These are phyloP conservation scores for Chamaecyparis obtusa DNA, from an alignment of 75 land plant genomes.

Conservation along the genomic window DNA sequence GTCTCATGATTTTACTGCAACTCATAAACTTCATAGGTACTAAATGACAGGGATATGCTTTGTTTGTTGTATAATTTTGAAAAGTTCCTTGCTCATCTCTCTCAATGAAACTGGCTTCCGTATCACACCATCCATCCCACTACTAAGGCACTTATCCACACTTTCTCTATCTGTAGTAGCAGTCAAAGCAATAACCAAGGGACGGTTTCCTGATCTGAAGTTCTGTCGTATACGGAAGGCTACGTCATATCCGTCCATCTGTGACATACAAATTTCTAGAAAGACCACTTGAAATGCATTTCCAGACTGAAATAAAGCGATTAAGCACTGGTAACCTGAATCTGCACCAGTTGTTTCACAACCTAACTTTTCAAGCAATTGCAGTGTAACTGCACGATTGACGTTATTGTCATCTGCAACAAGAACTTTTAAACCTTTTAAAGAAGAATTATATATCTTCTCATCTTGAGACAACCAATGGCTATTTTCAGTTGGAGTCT, in stretches of 20 bases:
- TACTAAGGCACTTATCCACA: conserved; percentile 52
- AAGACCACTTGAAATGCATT: conserved; percentile 51
- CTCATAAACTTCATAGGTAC: not conserved
- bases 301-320: conserved; percentile 33
- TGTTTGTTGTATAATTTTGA: conserved; percentile 40
- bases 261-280: conserved; percentile 80
- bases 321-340: conserved; percentile 79
- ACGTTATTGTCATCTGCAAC: conserved; percentile 75
- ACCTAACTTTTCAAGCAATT: conserved; percentile 71
- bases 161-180: conserved; percentile 65
- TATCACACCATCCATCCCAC: conserved; percentile 79
- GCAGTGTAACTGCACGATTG: conserved; percentile 70
- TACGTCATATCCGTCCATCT: conserved; percentile 96
- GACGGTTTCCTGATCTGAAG: conserved; percentile 53
- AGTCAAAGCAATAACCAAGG: conserved; percentile 75
- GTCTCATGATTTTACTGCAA: not conserved
- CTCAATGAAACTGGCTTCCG: conserved; percentile 66
- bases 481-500: conserved; percentile 11
- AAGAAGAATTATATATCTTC: conserved; percentile 25
- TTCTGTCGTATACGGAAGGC: conserved; percentile 64
- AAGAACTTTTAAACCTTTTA: conserved; percentile 67
- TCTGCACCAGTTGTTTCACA: conserved; percentile 76
- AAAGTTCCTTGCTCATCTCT: conserved; percentile 59
- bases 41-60: not conserved
- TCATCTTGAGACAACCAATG: conserved; percentile 9